Conservation (phyloP, 106 monocot genomes). For the Dendrobium chrysotoxum region DNA sequence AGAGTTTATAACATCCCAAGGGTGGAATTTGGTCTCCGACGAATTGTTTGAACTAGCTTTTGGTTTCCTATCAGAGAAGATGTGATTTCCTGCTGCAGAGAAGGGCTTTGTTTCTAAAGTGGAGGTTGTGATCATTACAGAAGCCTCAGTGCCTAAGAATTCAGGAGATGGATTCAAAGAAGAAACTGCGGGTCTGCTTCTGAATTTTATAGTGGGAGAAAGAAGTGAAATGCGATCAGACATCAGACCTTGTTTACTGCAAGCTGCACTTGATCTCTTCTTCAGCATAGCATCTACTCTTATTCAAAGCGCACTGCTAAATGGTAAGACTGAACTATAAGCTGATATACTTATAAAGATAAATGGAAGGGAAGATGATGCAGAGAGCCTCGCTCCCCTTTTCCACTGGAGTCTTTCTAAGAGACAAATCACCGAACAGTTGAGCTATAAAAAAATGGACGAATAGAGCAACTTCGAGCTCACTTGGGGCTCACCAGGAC, state of each 20-base stretch:
- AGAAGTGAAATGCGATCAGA: constrained; percentile 2
- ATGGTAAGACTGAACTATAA: background rate
- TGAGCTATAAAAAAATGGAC: constrained; percentile 5
- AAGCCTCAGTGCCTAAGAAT: background rate
- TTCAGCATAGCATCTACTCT: background rate
- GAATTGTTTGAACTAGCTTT: background rate
- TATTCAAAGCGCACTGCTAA: background rate
- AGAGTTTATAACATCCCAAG: background rate
- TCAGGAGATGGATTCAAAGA: background rate
- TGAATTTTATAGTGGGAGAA: constrained; percentile 20
- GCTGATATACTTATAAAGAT: background rate
- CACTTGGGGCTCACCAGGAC: background rate
- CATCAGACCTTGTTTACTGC: background rate
- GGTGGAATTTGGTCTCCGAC: background rate
- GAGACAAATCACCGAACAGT: background rate
- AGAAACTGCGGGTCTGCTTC: constrained; percentile 4
- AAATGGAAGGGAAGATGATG: too few relatives aligned
- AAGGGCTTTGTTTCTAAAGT: constrained; percentile 33
- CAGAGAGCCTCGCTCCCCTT: too few relatives aligned
- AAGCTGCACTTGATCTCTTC: background rate
- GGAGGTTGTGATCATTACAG: constrained; percentile 2
- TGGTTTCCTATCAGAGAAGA: constrained; percentile 8
- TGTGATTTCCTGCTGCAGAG: background rate
- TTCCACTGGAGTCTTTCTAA: too few relatives aligned
- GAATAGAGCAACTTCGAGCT: background rate